Evolutionary conservation across 1,284 basidiomycete species (phyloP).

Genomic region (Pascua guehoae): DNA sequence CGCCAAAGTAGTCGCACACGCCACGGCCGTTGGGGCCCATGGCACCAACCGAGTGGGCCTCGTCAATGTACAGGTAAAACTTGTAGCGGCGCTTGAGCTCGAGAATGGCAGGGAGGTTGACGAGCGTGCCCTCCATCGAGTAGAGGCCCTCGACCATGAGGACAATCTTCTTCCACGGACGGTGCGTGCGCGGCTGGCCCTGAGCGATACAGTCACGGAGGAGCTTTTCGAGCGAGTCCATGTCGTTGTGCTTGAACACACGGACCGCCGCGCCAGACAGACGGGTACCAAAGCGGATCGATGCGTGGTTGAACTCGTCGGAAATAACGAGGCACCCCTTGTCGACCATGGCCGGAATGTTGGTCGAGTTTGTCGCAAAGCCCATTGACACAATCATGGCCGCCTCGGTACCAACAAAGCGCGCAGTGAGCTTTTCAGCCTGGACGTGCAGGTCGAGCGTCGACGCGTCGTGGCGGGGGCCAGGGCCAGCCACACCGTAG

Average conservation of each 20-base stretch:
- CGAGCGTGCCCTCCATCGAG: slow-evolving; percentile 95
- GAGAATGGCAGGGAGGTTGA: slow-evolving; percentile 77
- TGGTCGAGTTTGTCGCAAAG: slow-evolving; percentile 95
- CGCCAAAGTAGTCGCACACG: slow-evolving; percentile 89
- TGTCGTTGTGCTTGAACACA: slow-evolving; percentile 97
- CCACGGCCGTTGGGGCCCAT: slow-evolving; percentile 91
- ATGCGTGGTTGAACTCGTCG: slow-evolving; percentile 95
- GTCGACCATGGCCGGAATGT: slow-evolving; percentile 82
- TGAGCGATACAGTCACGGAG: slow-evolving; percentile 91
- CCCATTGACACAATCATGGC: slow-evolving; percentile 92
- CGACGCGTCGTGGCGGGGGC: slow-evolving; percentile 76
- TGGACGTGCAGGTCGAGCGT: slow-evolving; percentile 77
- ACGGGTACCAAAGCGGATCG: slow-evolving; percentile 88
- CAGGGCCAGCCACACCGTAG: slow-evolving; percentile 76
- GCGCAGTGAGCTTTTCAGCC: slow-evolving; percentile 81
- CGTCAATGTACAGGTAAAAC: slow-evolving; percentile 96
- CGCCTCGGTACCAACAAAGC: slow-evolving; percentile 85
- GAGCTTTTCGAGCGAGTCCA: slow-evolving; percentile 74
- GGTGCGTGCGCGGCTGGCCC: slow-evolving; percentile 93
- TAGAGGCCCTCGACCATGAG: slow-evolving; percentile 93
- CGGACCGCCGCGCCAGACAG: slow-evolving; percentile 84
- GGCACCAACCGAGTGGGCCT: slow-evolving; percentile 96
- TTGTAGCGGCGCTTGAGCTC: slow-evolving; percentile 95
- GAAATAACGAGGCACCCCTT: slow-evolving; percentile 95
- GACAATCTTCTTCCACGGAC: slow-evolving; percentile 98